Evolutionary conservation across 441 rosid genomes (phyloP), one percentile per base, ranked within the genome.

Genomic region (Viola pubescens): DNA sequence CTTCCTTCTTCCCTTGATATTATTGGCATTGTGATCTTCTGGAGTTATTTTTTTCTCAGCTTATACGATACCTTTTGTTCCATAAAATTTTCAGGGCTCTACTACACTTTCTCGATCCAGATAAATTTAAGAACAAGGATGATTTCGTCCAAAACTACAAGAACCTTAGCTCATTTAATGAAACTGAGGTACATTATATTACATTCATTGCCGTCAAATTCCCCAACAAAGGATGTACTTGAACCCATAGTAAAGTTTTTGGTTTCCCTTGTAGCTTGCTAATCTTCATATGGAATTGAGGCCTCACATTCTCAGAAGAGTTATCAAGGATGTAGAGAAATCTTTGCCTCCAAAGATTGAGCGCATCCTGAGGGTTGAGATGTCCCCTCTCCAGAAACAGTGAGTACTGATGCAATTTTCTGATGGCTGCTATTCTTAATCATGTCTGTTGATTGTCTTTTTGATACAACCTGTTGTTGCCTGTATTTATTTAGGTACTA

Each of bases 381-480:
- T 95, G 99, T 95, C 99, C 54, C 99, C 97, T 67, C 91, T 95
- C 64, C 99, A 95, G 77, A 95, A 91, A 75, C 99, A 91, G 99
- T 95, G 70, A 81, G 91, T 65, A 60, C 53, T 48, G 26, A 34
- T 61, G 61, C 40, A 45, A 64, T 53, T 26, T 66, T 60, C 26
- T 60, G 46, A 55, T 64, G 44, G 58, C 40, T 47, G 58, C 12
- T 34, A 2, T 37, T 40, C 13, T 53, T 58, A 11, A 9, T 54
- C 4, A 26, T 37, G 7, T 54, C 9, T 56, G 12, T 59, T 44
- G 42, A n/a, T 43, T 47, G 37, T 43, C 11, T 39, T 52, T 26
- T 46, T 34, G 34, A 1, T 44, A 11, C 48, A 43, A 47, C 9
- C 37, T 47, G 7, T 40, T 58, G 41, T 53, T 60, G 38, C 53